Conservation (phyloP, 164 flowering plant species). For the Magnolia officinalis region DNA sequence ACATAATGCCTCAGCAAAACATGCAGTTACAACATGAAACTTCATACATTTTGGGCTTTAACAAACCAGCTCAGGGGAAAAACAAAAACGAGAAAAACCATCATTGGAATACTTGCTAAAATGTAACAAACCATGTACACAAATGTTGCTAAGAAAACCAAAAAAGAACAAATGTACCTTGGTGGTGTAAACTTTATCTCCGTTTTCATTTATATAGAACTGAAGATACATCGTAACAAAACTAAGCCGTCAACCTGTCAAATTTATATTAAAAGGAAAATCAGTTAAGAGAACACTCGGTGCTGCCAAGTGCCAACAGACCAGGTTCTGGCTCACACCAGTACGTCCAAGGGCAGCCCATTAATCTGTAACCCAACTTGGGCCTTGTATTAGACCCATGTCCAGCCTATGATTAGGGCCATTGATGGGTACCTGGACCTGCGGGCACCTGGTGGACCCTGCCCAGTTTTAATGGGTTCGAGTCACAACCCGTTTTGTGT, state of each 20-base stretch:
- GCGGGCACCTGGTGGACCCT: no score
- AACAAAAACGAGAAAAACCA: neutral
- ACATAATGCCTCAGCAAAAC: neutral
- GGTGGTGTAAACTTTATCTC: constrained; percentile 89
- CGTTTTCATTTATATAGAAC: constrained; percentile 82
- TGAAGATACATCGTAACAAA: constrained; percentile 67
- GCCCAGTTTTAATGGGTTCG: no score
- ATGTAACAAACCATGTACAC: neutral
- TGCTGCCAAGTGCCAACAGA: no score
- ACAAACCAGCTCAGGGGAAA: neutral
- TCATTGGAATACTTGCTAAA: neutral
- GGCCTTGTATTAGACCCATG: no score
- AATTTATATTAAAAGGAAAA: neutral
- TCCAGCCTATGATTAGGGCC: no score
- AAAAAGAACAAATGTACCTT: constrained; percentile 39
- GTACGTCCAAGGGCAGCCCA: no score
- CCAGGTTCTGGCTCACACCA: no score
- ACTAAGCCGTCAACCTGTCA: constrained; percentile 9
- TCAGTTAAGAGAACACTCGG: neutral
- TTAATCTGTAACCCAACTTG: no score
- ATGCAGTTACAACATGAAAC: neutral
- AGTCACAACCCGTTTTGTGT: no score
- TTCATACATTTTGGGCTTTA: neutral
- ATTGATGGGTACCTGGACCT: no score
- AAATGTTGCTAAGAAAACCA: neutral